Base-by-base conservation (phyloP, 805 yeast species). In the Kockiozyma suomiensis region DNA sequence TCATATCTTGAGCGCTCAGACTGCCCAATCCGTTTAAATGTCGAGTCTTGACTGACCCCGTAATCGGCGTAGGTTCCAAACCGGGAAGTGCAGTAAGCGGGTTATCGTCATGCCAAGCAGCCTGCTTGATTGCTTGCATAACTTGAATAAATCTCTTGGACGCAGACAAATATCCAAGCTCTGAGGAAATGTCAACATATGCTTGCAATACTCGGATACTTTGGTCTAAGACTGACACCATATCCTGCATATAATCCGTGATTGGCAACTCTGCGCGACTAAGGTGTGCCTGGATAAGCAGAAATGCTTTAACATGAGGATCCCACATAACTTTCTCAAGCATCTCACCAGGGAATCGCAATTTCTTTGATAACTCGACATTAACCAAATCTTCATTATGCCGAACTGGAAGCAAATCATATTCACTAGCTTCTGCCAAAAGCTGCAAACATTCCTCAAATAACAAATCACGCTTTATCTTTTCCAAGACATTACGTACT, bases 241-340 rank as follows among this genome's bases (percentile, higher is more conserved):
- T 91, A 73, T 94, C 99, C 71, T 93, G 98, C 8, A 87, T 79
- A 71, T 94, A 94, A 78, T 94, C 99, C 0, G 96, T 96, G 69
- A 94, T 89, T 1, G 98, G 99, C 50, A 94, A 77, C 60, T 89
- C 94, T 4, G 84, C 77, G 50, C 91, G 75, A 38, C 82, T 76
- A 81, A 88, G 82, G 67, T 80, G 86, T 0, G 93, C 92, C 70
- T 88, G 94, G 7, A 88, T 70, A 66, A 88, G 78, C 62, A 88
- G 75, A 67, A 80, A 88, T 1, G 90, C 84, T 71, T 88, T 88
- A 65, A 88, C 88, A 71, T 88, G 96, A 4, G 96, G 94, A 70
- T 91, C 96, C 86, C 94, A 90, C 74, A 90, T 85, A 62, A 81
- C 80, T 62, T 72, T 65, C 12, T 70, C 70, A 23, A 78, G 68